Base-by-base conservation (phyloP, 225 moss, liverwort and hornwort genomes). In the Marchantia polymorpha region DNA sequence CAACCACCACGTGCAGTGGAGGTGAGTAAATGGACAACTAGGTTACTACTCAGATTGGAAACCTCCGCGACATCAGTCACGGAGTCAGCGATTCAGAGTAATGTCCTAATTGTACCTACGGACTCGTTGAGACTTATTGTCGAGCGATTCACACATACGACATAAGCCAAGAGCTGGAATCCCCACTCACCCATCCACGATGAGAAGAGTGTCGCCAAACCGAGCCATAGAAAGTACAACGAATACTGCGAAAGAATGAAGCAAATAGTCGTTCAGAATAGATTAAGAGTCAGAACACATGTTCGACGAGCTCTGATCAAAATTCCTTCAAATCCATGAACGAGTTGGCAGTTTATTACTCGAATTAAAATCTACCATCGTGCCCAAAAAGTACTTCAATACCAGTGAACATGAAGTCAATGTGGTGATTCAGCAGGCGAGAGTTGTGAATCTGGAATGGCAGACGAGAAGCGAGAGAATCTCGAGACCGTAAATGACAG, bases 111-210 rank as follows among this genome's bases (percentile, higher is more conserved):
- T 61, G 61, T 61, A 61, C 19, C 61, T 11, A 6, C 4, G 19
- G 61, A 61, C 19, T 31, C 15, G 69, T 14, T 14, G 30, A 31
- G 30, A 22, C 29, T 69, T 69, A 69, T 69, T 69, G 29, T 14
- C 6, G 29, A 69, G 69, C 29, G 15, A 69, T 69, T 69, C 29
- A 69, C 29, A 69, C 5, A 61, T 17, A 61, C 19, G n/a, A 61
- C 7, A 17, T 61, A 20, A n/a, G 61, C 6, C 6, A 61, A 7
- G 19, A 61, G 14, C 5, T 61, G 19, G 19, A n/a, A 63, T 63
- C 23, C 39, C 39, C 39, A 39, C 39, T 39, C 39, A 87, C 86
- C 86, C 0, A 83, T 64, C 86, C 86, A 87, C 77, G 86, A 78
- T 70, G 86, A 81, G 20, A 68, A 75, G 2, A 78, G 58, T 22